These are phyloP conservation scores for Hypomyces perniciosus DNA, from an alignment of 2,329 filamentous ascomycete species.

Conservation along the genomic window DNA sequence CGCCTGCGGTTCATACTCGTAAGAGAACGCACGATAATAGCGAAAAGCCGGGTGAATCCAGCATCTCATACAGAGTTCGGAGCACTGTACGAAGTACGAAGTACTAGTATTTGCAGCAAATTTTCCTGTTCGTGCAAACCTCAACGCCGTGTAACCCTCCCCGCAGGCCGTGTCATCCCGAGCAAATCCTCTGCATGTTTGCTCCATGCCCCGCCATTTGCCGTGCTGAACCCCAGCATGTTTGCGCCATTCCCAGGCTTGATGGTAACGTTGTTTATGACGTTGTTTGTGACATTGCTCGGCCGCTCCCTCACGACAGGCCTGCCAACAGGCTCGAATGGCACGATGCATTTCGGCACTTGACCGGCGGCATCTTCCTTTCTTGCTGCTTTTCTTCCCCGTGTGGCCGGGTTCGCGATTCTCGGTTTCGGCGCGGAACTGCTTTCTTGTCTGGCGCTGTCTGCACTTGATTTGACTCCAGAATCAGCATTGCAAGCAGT, in stretches of 20 bases:
- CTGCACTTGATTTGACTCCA: neutral
- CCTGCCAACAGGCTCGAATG: conserved; percentile 24
- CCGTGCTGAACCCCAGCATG: conserved; percentile 42
- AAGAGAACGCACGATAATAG: too few species aligned
- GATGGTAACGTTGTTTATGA: neutral
- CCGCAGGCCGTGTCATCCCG: conserved; percentile 50
- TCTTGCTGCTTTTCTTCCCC: conserved; percentile 48
- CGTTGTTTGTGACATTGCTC: neutral
- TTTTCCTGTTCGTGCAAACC: neutral
- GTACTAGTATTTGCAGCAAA: too few species aligned
- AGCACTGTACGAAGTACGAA: too few species aligned
- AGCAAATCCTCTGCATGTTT: conserved; percentile 62
- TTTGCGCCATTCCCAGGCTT: conserved; percentile 12
- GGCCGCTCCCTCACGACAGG: conserved; percentile 7
- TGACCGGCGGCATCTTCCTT: conserved; percentile 46
- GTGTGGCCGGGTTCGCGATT: conserved; percentile 43
- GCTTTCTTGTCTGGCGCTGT: neutral
- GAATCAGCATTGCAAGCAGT: neutral
- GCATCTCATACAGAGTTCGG: too few species aligned
- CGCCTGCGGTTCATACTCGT: too few species aligned
- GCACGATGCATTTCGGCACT: conserved; percentile 37
- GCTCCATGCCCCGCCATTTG: conserved; percentile 61
- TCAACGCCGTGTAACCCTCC: conserved; percentile 11
- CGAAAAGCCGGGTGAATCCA: too few species aligned
- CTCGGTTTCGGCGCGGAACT: conserved; percentile 11